phyloP scores from a whole-genome alignment of 192 early-diverging fungal genomes.

The Coemansia sp. region DNA sequence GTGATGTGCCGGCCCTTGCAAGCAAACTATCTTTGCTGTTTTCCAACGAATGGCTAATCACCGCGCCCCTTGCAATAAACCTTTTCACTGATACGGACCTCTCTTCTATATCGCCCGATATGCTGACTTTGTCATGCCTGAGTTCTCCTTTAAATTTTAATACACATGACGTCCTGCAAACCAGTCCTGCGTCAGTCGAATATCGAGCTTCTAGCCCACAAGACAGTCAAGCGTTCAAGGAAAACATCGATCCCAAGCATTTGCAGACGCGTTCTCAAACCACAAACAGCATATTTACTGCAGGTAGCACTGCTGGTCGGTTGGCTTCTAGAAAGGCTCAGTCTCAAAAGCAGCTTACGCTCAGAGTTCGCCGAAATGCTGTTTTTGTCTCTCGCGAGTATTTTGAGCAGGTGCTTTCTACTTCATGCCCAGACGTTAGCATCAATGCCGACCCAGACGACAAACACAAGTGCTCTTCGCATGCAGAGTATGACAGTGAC shows the following conservation, averaged over 20 bases:
- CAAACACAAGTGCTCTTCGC: background rate
- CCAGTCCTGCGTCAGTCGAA: background rate
- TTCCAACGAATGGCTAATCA: background rate
- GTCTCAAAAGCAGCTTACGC: background rate
- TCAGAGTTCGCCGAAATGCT: background rate
- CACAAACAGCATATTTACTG: background rate
- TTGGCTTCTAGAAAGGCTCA: background rate
- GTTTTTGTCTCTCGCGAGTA: conserved; percentile 7
- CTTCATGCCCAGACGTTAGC: background rate
- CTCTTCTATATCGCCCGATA: background rate
- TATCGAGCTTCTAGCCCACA: background rate
- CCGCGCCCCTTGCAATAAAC: background rate
- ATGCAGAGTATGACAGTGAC: background rate
- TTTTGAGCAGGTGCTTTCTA: background rate
- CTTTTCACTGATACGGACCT: background rate
- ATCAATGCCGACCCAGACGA: background rate
- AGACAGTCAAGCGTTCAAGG: background rate
- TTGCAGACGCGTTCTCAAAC: background rate
- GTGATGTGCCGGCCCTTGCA: background rate
- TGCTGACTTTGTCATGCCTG: background rate
- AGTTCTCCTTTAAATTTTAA: background rate
- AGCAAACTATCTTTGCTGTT: background rate
- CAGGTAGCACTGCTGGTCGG: background rate
- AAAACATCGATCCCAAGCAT: background rate
- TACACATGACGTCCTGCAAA: background rate